A percentile compares a stretch with the other conserved stretches of the same genome.
phyloP scores from a whole-genome alignment of 1,139 yeast genomes.

The Magnusiomyces tetraspermus region DNA sequence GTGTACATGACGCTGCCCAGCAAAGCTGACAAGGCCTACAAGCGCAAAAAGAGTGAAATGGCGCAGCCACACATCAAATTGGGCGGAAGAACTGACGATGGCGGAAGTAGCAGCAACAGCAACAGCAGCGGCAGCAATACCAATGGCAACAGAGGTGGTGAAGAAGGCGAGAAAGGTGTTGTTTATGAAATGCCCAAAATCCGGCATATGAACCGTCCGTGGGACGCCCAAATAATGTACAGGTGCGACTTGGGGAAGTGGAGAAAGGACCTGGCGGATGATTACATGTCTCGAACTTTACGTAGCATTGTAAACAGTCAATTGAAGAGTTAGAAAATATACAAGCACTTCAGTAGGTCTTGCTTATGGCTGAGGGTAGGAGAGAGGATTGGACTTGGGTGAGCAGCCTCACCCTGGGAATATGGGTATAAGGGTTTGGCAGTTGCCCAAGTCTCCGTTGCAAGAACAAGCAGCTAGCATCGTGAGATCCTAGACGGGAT shows the following conservation, averaged over 20 bases:
- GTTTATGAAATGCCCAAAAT: not conserved
- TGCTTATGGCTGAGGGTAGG: too few relatives aligned
- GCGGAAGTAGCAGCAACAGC: too few relatives aligned
- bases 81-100: too few relatives aligned
- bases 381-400: too few relatives aligned
- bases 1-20: not conserved
- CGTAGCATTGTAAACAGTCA: not conserved
- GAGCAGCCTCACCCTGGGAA: too few relatives aligned
- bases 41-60: not conserved
- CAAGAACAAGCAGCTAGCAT: too few relatives aligned
- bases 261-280: not conserved
- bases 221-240: not conserved
- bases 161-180: not conserved
- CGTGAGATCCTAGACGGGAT: too few relatives aligned
- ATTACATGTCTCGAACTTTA: not conserved
- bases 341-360: too few relatives aligned
- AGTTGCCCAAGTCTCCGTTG: too few relatives aligned
- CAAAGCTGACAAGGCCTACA: not conserved
- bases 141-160: too few relatives aligned
- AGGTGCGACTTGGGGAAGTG: not conserved
- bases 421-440: too few relatives aligned
- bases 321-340: not conserved
- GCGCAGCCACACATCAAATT: not conserved
- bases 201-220: not conserved
- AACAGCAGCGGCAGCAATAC: too few relatives aligned